Evolutionary conservation across 2,329 filamentous ascomycete genomes (phyloP).

Genomic region (Blastomyces emzantsi): DNA sequence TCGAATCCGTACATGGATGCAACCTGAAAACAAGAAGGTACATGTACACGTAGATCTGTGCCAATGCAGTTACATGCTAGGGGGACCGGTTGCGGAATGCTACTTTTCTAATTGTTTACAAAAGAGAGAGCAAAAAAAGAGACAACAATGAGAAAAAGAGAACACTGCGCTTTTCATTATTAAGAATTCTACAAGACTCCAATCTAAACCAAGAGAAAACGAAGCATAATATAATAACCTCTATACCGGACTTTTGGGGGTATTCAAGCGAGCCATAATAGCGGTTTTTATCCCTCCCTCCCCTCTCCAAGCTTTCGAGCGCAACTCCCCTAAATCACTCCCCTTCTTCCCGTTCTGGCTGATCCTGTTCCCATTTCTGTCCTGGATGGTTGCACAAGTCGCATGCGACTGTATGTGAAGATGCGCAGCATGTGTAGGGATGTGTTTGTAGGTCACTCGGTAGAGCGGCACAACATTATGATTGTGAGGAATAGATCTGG

Average conservation of each 20-base stretch:
- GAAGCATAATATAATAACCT: not conserved
- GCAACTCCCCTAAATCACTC: not conserved
- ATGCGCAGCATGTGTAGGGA: not conserved
- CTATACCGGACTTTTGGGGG: not conserved
- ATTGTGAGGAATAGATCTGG: not conserved
- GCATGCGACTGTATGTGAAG: not conserved
- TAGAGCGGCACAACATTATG: not conserved
- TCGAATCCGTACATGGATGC: not conserved
- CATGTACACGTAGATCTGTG: not conserved
- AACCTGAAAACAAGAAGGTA: not conserved
- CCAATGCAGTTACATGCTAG: not conserved
- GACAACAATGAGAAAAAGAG: not conserved
- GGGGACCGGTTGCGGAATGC: not conserved
- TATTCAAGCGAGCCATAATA: not conserved
- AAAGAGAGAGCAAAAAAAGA: not conserved
- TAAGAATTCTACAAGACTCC: not conserved
- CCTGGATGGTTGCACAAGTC: conserved; percentile 1
- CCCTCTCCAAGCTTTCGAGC: not conserved
- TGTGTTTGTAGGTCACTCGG: not conserved
- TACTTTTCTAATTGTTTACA: not conserved
- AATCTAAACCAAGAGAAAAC: not conserved
- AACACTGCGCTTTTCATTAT: not conserved
- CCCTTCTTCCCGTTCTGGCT: not conserved
- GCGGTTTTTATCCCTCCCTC: not conserved
- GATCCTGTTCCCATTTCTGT: not conserved